phyloP scores from a whole-genome alignment of 177 flowering plant species.

The Vitis hybrid region DNA sequence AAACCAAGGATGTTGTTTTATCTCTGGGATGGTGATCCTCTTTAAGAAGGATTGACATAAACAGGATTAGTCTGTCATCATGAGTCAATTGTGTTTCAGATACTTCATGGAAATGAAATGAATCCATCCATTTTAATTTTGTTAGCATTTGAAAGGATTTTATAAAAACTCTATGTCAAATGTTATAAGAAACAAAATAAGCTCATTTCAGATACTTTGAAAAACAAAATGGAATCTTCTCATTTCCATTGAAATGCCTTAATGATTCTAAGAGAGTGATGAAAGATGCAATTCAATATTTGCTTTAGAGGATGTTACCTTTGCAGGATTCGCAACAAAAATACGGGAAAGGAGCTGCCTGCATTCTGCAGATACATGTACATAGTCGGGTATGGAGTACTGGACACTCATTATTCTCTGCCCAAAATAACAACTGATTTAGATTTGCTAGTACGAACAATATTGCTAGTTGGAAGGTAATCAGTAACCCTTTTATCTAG shows the following conservation, averaged over 20 bases:
- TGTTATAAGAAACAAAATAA: neutral
- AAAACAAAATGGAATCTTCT: too few relatives aligned
- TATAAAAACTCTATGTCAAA: neutral
- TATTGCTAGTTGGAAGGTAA: neutral
- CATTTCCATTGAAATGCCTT: too few relatives aligned
- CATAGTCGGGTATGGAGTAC: constrained; percentile 67
- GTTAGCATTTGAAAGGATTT: neutral
- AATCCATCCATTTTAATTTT: neutral
- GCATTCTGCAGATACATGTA: constrained; percentile 59
- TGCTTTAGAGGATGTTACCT: constrained; percentile 27
- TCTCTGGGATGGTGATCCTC: constrained; percentile 81
- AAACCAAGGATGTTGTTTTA: constrained; percentile 75
- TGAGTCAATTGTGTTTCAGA: neutral
- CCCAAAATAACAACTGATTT: neutral
- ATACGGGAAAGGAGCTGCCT: constrained; percentile 56
- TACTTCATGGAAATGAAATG: neutral
- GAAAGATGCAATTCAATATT: too few relatives aligned
- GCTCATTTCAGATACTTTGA: too few relatives aligned
- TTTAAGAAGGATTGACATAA: constrained; percentile 12
- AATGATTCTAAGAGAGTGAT: too few relatives aligned
- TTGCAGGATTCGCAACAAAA: constrained; percentile 58
- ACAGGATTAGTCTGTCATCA: neutral
- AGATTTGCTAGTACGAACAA: neutral
- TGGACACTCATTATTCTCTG: constrained; percentile 64
- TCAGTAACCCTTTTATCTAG: neutral